phyloP scores from a whole-genome alignment of 2,329 filamentous ascomycete species.

The Leptosphaerulina australis region DNA sequence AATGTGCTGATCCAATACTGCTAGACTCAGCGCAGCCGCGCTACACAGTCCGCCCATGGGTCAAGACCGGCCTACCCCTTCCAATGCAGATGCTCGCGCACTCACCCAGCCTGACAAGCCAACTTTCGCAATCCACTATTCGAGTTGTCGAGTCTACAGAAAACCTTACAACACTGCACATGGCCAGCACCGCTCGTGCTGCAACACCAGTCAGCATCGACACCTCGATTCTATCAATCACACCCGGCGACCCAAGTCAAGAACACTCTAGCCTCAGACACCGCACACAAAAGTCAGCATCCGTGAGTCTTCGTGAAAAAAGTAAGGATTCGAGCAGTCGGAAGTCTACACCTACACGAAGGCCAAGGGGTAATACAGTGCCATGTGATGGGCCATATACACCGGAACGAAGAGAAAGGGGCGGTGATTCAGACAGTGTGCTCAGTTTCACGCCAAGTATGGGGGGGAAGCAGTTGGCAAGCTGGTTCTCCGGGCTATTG shows the following conservation, averaged over 20 bases:
- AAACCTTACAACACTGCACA: background rate
- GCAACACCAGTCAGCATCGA: constrained; percentile 8
- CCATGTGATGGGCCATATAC: constrained; percentile 1
- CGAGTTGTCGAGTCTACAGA: background rate
- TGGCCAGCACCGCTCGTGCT: constrained; percentile 4
- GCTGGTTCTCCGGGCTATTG: constrained; percentile 43
- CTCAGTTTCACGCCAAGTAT: constrained; percentile 35
- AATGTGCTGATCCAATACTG: constrained; percentile 32
- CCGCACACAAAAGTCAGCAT: constrained; percentile 11
- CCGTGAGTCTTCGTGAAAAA: constrained; percentile 17
- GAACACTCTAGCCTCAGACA: constrained; percentile 1
- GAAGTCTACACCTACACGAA: constrained; percentile 21
- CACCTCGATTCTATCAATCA: background rate
- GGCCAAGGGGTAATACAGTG: constrained; percentile 29
- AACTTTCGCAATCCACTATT: background rate
- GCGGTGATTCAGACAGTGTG: constrained; percentile 15
- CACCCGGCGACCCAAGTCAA: background rate
- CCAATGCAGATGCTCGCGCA: constrained; percentile 22
- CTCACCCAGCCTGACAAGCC: constrained; percentile 7
- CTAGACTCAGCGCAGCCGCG: constrained; percentile 28
- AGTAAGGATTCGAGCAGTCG: constrained; percentile 11
- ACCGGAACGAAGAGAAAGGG: background rate
- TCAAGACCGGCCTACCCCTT: constrained; percentile 31
- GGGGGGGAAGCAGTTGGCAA: constrained; percentile 38
- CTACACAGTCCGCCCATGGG: constrained; percentile 38